Evolutionary conservation across 345 rosid species (phyloP), one percentile per base, ranked within the genome.

Genomic region (Geranium brycei): DNA sequence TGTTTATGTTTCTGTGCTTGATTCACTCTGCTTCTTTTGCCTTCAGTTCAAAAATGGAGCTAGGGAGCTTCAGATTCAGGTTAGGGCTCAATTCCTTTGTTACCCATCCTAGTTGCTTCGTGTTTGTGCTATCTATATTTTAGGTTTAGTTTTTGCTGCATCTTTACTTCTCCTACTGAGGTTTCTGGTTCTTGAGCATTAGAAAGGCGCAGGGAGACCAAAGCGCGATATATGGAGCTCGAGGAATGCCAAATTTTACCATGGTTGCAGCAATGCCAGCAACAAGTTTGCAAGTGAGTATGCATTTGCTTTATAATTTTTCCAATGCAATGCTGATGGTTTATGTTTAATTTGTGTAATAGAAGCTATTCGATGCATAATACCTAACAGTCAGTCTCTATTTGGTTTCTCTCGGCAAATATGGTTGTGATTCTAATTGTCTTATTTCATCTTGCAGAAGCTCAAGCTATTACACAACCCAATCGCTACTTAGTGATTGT

Each of bases 201-300:
- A 91, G 96, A 83, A 60, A 61, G 63, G 51, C 40, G 95, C 92
- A 63, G 91, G 92, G 41, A 84, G 75, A 79, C 75, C 72, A 60
- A 80, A 77, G 78, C 97, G 87, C 73, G 83, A 86, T 70, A 72
- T 86, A 10, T 91, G 97, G 97, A 86, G 78, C 74, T 91, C 95
- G 0, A 64, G 64, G 60, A 80, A 83, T 64, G 77, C 97, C 47
- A 64, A 79, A 57, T 77, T 80, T 60, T 88, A 72, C 61, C 66
- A 78, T 28, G 92, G 91, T 61, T 91, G 97, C 73, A 85, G 88
- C 58, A 84, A 84, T 64, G 82, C 97, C 11, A 86, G 84, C 85
- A 69, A 60, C 69, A 83, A 77, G 53, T 87, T 85, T 69, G 71
- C 81, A 57, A 77, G 97, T 90, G 66, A 17, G 87, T 79, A 13